Conservation (phyloP, 2,329 filamentous ascomycete genomes). For the Fusarium globosum region DNA sequence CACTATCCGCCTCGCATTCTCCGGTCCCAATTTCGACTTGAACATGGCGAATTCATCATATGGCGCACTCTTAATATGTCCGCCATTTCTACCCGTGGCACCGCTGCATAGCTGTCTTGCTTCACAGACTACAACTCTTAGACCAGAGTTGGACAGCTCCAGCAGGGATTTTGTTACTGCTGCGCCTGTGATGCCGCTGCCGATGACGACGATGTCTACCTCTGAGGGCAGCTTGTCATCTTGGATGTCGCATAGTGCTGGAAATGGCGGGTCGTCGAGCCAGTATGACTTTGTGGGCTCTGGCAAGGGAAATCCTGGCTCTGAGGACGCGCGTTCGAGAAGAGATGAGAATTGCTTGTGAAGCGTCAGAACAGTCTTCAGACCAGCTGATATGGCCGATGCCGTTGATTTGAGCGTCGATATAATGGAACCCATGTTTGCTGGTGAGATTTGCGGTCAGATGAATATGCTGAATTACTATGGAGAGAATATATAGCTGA, state of each 20-base stretch:
- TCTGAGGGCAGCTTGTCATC: conserved; percentile 48
- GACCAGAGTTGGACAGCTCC: conserved; percentile 35
- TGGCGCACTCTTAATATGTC: conserved; percentile 60
- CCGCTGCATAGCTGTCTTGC: conserved; percentile 61
- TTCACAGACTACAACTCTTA: conserved; percentile 60
- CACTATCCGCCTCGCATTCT: conserved; percentile 54
- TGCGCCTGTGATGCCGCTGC: conserved; percentile 65
- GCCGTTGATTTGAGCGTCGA: conserved; percentile 43
- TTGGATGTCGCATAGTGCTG: conserved; percentile 52
- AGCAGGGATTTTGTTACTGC: conserved; percentile 45
- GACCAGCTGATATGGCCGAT: conserved; percentile 39
- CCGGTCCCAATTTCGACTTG: conserved; percentile 45
- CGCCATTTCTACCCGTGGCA: conserved; percentile 65
- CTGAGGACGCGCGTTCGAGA: conserved; percentile 45
- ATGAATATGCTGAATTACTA: not conserved
- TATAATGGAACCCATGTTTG: conserved; percentile 49
- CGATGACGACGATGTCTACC: conserved; percentile 63
- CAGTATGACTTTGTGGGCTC: conserved; percentile 59
- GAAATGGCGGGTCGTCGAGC: conserved; percentile 57
- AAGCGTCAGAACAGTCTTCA: conserved; percentile 44
- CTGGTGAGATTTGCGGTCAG: not conserved
- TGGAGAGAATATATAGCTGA: not conserved
- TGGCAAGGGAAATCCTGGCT: conserved; percentile 55
- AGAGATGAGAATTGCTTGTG: conserved; percentile 45
- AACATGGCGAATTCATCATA: conserved; percentile 55